These are phyloP conservation scores for Tripidium arundinaceum DNA, from an alignment of 202 grass and related monocot species.

Conservation along the genomic window DNA sequence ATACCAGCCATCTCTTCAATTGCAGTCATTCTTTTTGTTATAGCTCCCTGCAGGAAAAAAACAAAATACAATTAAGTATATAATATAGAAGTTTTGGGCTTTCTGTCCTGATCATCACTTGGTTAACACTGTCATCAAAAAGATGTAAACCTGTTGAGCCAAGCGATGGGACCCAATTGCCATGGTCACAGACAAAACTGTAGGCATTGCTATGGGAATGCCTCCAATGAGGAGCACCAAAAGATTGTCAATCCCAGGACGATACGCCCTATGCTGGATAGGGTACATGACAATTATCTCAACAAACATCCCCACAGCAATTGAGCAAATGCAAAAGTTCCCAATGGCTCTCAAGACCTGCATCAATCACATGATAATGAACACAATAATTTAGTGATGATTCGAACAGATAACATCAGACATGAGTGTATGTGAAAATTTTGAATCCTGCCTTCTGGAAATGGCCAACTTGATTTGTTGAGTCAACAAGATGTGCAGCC, in stretches of 20 bases:
- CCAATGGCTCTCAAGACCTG: conserved; percentile 91
- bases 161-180: conserved; percentile 95
- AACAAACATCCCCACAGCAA: conserved; percentile 72
- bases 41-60: no score
- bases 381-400: neutral
- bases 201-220: conserved; percentile 97
- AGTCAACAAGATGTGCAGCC: conserved; percentile 89
- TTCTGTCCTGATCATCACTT: no score
- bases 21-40: conserved; percentile 98
- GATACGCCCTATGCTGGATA: conserved; percentile 70
- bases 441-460: conserved; percentile 61
- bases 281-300: conserved; percentile 96
- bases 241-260: conserved; percentile 91
- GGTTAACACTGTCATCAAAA: no score
- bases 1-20: conserved; percentile 99
- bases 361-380: conserved; percentile 1
- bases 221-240: conserved; percentile 96
- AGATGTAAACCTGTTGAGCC: conserved; percentile 86
- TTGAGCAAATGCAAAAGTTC: conserved; percentile 96
- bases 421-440: neutral
- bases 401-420: neutral
- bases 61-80: no score
- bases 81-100: no score
- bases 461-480: conserved; percentile 82
- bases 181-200: conserved; percentile 94